phyloP scores from a whole-genome alignment of 2,329 filamentous ascomycete species.

The Phialemoniopsis sp. region DNA sequence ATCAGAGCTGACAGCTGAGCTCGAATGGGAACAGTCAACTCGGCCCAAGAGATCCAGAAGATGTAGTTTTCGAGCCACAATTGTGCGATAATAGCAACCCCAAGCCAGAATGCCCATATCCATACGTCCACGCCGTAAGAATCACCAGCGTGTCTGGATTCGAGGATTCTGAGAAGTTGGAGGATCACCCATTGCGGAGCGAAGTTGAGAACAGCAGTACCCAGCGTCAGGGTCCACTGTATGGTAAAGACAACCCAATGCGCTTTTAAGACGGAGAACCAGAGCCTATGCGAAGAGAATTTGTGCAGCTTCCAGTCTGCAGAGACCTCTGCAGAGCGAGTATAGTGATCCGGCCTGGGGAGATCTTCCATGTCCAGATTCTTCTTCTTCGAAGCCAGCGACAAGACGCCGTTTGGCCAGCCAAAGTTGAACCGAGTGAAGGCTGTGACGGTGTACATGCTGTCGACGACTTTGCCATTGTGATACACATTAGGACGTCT shows the following conservation, averaged over 20 bases:
- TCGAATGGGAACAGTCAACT: slow-evolving; percentile 62
- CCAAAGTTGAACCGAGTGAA: slow-evolving; percentile 60
- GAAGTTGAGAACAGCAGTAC: slow-evolving; percentile 57
- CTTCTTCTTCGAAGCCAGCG: slow-evolving; percentile 50
- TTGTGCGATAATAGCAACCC: slow-evolving; percentile 52
- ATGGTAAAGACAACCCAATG: slow-evolving; percentile 51
- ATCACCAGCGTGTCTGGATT: slow-evolving; percentile 43
- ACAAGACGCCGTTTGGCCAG: slow-evolving; percentile 57
- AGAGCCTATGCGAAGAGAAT: slow-evolving; percentile 44
- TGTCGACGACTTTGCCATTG: slow-evolving; percentile 57
- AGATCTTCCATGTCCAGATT: slow-evolving; percentile 60
- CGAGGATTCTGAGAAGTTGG: slow-evolving; percentile 61
- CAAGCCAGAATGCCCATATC: slow-evolving; percentile 65
- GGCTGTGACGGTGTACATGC: slow-evolving; percentile 56
- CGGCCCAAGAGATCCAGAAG: slow-evolving; percentile 62
- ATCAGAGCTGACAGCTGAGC: slow-evolving; percentile 68
- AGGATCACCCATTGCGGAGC: slow-evolving; percentile 67
- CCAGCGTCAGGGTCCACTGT: slow-evolving; percentile 55
- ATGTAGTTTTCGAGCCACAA: slow-evolving; percentile 61
- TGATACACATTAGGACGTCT: slow-evolving; percentile 65
- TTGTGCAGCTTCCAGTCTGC: slow-evolving; percentile 42
- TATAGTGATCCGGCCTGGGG: slow-evolving; percentile 53
- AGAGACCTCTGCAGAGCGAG: slow-evolving; percentile 45
- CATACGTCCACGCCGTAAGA: slow-evolving; percentile 51
- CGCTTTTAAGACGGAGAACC: slow-evolving; percentile 54